Base-by-base conservation (phyloP, 768 basidiomycete species). In the Phylloporus sp. region DNA sequence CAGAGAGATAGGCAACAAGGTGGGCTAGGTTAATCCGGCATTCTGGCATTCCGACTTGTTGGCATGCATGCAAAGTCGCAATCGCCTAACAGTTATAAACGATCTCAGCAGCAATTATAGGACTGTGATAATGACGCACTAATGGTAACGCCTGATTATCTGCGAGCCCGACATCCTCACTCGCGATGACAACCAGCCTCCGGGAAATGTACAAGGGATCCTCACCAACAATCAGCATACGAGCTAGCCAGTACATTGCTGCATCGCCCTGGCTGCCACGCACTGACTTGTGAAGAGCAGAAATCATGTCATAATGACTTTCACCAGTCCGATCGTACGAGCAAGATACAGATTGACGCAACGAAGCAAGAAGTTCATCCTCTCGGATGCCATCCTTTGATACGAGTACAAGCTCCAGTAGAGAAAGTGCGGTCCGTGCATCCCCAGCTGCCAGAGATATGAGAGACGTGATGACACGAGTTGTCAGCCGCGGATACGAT, bases 201-300 rank as follows among this genome's bases (percentile, higher is more conserved):
- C 88, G 74, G 6, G 82, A 85, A 52, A 91, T 78, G 59, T 80
- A 93, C 42, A 90, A 59, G 4, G 91, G 87, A 67, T 93, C 90
- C 65, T 91, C 90, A 18, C 89, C 90, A 24, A 80, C 85, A 31
- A 74, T 78, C 29, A 91, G 73, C 90, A 91, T 91, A 45, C 88
- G 79, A 10, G 90, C 89, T 20, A 94, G 75, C 89, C 91, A 94
- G 65, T 93, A 94, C 74, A 92, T 71, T 6, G 91, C 91, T 0
- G 89, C 91, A 59, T 76, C 76, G 6, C 81, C 82, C 55, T 91
- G 81, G 49, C 82, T 81, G 8, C 89, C 91, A 29, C 91, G 78
- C 29, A 93, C 78, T 52, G 81, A 82, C 68, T 94, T 94, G 70
- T 94, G 91, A 58, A 93, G 71, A 3, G 86, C 90, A 28, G 84